Percentiles rank a stretch among this genome's conserved stretches.
Evolutionary conservation across 2,329 filamentous ascomycete species (phyloP).

Genomic region (Hirsutella thompsonii): DNA sequence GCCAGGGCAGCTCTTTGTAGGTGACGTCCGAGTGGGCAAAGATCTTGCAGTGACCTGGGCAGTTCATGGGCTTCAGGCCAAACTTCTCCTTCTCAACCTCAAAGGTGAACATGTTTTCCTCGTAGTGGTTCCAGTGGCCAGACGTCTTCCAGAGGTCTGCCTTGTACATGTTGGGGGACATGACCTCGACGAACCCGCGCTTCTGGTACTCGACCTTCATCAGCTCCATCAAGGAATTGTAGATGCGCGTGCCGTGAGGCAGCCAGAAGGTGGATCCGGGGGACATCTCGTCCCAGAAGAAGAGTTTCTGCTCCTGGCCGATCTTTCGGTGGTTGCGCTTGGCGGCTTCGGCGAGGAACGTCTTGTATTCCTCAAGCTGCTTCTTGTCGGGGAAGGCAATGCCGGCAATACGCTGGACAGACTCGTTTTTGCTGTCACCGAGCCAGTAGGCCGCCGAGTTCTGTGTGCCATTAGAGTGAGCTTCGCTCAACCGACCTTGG

Average conservation of each 20-base stretch:
- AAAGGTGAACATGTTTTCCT: constrained; percentile 80
- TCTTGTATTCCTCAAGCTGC: constrained; percentile 81
- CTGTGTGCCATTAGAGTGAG: constrained; percentile 33
- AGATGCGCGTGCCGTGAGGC: constrained; percentile 84
- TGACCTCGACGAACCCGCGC: constrained; percentile 88
- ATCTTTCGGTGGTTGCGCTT: constrained; percentile 93
- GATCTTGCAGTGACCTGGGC: constrained; percentile 83
- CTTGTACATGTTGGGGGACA: constrained; percentile 92
- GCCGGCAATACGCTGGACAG: constrained; percentile 90
- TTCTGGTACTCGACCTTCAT: constrained; percentile 83
- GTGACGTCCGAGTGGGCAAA: constrained; percentile 74
- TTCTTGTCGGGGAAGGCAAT: constrained; percentile 96
- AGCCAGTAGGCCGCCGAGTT: constrained; percentile 72
- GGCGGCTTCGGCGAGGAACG: constrained; percentile 93
- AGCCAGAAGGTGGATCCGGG: constrained; percentile 88
- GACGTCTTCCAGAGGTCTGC: constrained; percentile 86
- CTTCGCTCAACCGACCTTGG: neutral
- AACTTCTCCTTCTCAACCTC: constrained; percentile 59
- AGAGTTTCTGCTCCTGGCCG: constrained; percentile 89
- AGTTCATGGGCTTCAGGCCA: constrained; percentile 96
- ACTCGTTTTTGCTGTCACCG: constrained; percentile 86
- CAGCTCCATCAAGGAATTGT: constrained; percentile 75
- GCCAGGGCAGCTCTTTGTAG: constrained; percentile 75
- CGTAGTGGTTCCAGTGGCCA: constrained; percentile 76
- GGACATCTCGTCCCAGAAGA: constrained; percentile 92